Percentiles rank a stretch among this genome's conserved stretches.
Conservation (phyloP, 306 rosid genomes). For the Datisca glomerata region DNA sequence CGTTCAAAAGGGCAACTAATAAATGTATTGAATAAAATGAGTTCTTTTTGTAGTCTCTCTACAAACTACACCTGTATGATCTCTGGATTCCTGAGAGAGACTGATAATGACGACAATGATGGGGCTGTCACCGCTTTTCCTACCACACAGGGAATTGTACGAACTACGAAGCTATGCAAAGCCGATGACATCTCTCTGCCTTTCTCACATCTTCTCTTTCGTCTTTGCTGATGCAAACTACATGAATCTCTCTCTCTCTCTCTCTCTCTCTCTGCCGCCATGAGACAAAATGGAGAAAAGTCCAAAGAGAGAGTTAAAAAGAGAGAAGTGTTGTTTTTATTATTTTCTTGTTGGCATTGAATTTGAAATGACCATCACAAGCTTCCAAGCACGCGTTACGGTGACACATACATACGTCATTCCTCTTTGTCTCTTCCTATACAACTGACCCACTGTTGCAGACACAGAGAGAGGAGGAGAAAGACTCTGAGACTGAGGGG, state of each 20-base stretch:
- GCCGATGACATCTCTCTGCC: constrained; percentile 21
- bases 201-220: constrained; percentile 16
- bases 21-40: too few species aligned
- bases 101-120: constrained; percentile 82
- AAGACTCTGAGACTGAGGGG: too few species aligned
- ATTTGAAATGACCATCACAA: constrained; percentile 35
- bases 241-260: neutral
- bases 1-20: too few species aligned
- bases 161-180: constrained; percentile 18
- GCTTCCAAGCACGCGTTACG: constrained; percentile 62
- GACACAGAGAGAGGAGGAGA: neutral
- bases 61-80: neutral
- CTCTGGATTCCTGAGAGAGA: neutral
- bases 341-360: too few species aligned
- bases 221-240: neutral
- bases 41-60: too few species aligned
- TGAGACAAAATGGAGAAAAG: constrained; percentile 18
- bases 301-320: constrained; percentile 27
- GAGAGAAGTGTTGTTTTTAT: too few species aligned
- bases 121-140: constrained; percentile 38
- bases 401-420: constrained; percentile 31
- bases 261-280: constrained; percentile 23
- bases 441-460: neutral
- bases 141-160: constrained; percentile 24
- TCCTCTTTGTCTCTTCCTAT: neutral